Conservation (phyloP, 2,329 filamentous ascomycete genomes). For the Nemania sp. region DNA sequence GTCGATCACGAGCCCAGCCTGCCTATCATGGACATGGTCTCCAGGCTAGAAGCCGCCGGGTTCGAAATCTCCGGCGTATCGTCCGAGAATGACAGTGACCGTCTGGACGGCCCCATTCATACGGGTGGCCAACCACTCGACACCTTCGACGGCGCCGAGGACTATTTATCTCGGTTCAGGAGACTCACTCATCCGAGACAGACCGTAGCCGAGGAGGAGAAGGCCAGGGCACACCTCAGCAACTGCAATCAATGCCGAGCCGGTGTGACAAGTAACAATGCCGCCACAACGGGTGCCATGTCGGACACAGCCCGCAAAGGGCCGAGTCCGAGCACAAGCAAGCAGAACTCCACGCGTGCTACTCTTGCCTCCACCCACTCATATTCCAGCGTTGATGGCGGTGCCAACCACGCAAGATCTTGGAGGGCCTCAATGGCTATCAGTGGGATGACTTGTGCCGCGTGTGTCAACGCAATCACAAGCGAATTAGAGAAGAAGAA, state of each 20-base stretch:
- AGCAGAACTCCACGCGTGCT: conserved; percentile 49
- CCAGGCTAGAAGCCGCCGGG: conserved; percentile 58
- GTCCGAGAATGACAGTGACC: conserved; percentile 41
- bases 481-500: conserved; percentile 60
- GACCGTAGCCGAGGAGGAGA: conserved; percentile 27
- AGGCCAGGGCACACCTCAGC: conserved; percentile 45
- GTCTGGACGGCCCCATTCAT: conserved; percentile 28
- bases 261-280: conserved; percentile 23
- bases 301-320: conserved; percentile 12
- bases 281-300: background rate
- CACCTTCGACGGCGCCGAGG: conserved; percentile 29
- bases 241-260: conserved; percentile 50
- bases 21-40: conserved; percentile 49
- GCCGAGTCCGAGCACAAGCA: conserved; percentile 38
- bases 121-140: conserved; percentile 19
- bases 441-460: conserved; percentile 74
- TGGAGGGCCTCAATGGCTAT: conserved; percentile 55
- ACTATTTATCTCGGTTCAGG: conserved; percentile 25
- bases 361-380: conserved; percentile 35
- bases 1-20: conserved; percentile 57
- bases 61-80: conserved; percentile 61
- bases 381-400: conserved; percentile 17
- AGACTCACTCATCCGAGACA: conserved; percentile 21
- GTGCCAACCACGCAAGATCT: background rate
- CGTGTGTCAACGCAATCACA: conserved; percentile 68